Evolutionary conservation across 2,329 filamentous ascomycete species (phyloP), one percentile per base, ranked within the genome.

Genomic region (Erysiphe neolycopersici): DNA sequence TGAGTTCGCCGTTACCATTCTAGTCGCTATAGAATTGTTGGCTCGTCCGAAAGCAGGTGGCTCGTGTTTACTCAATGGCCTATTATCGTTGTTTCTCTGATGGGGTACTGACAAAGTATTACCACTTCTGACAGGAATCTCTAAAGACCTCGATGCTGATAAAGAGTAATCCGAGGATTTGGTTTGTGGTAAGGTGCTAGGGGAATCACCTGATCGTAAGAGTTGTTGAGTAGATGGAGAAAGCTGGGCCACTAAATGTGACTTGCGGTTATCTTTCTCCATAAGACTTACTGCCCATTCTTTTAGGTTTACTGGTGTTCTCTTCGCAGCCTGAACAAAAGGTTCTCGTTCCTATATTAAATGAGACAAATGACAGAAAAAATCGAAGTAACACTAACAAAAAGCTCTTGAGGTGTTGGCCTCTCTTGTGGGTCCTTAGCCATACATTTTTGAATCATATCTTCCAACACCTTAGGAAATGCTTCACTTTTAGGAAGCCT

Each of bases 401-500:
- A 94, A 47, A 98, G 74, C 53, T 95, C 83, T 53, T 87, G 78
- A 9, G 89, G 89, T 5, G 89, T 95, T 43, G 87, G 89, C 43
- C 89, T 74, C 56, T 82, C 73, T 47, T 85, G 80, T 0, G 89
- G 81, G 48, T 80, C 75, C 64, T 98, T 98, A 59, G 77, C 76
- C 50, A 98, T 64, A 61, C 89, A 98, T 60, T 91, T 93, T 51
- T 89, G 84, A 46, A 95, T 87, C 73, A 95, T 93, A 50, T 95
- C 84, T 53, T 95, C 87, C 40, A 98, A 63, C 49, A 95, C 95
- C 26, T 75, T 72, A 0, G 89, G 89, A 66, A 98, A 98, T 2
- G 89, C 89, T 57, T 95, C 89, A 56, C 85, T 94, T 71, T 94
- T 92, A 37, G 89, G 89, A 43, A 98, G 69, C 58, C 73, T 85